Evolutionary conservation across 2,329 filamentous ascomycete genomes (phyloP), one percentile per base, ranked within the genome.

Genomic region (Ophiobolus disseminans): DNA sequence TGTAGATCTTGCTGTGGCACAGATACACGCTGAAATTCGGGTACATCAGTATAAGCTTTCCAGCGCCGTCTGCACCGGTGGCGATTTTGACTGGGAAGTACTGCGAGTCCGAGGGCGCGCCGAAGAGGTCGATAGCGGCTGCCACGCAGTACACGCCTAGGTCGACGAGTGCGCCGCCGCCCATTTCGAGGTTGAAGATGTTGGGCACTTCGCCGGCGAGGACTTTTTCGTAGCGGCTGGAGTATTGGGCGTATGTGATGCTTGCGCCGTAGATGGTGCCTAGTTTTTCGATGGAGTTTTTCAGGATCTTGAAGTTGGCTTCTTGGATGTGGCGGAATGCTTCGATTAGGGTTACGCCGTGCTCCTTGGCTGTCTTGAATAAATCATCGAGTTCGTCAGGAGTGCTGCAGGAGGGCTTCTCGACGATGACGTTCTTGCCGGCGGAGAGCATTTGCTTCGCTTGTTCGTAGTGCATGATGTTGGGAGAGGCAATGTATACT

Each of bases 271-370:
- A 75, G 36, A 80, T 66, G 0, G 62, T 60, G 0, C 77, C 77
- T 2, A 80, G 57, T n/a, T 63, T 63, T 31, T 68, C 60, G 14
- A 78, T 64, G 8, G 60, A 60, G 5, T 62, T 50, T 35, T 75
- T 75, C 23, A 80, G 59, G 22, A 74, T 62, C 45, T 75, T 75
- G 71, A 77, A 80, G 62, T 80, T 80, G 32, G 69, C 66, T 64
- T 80, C 78, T 64, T 79, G 78, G 40, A 80, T 74, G 58, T 80
- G 78, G 26, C 78, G 68, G 68, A 73, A 79, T 13, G 78, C 78
- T 64, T 80, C 78, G 47, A 80, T 71, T 11, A 80, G 59, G 50
- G 75, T 74, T 8, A 78, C 69, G 13, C 66, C 63, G 17, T 78
- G 71, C 28, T 67, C 60, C 34, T 74, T 67, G 1, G 77, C 76